Conservation (phyloP, 2,329 filamentous ascomycete genomes). For the Beauveria caledonica region DNA sequence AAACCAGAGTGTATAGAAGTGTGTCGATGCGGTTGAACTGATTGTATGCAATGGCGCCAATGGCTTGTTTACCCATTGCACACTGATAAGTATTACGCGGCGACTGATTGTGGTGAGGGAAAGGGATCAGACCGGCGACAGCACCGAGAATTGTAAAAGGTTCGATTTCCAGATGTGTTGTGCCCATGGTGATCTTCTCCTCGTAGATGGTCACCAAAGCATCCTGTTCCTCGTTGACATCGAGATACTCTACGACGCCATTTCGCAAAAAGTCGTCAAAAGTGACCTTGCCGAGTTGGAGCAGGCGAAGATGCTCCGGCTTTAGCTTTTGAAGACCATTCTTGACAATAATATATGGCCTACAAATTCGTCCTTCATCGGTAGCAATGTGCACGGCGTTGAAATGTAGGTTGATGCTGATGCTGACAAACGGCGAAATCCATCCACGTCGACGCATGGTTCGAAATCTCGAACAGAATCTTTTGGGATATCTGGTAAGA, state of each 20-base stretch:
- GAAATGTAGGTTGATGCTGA: conserved; percentile 91
- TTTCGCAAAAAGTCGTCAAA: conserved; percentile 92
- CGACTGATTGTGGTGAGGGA: conserved; percentile 98
- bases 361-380: conserved; percentile 92
- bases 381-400: conserved; percentile 90
- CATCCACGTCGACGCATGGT: conserved; percentile 80
- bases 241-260: conserved; percentile 90
- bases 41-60: conserved; percentile 95
- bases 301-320: conserved; percentile 65
- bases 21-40: conserved; percentile 97
- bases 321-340: conserved; percentile 76
- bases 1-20: conserved; percentile 91
- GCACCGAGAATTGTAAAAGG: conserved; percentile 95
- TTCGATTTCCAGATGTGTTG: conserved; percentile 94
- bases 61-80: conserved; percentile 99
- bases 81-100: conserved; percentile 98
- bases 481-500: conserved; percentile 75
- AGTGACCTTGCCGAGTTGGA: conserved; percentile 74
- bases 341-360: conserved; percentile 92
- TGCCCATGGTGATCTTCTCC: conserved; percentile 69
- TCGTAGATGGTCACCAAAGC: conserved; percentile 88
- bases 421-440: conserved; percentile 93
- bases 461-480: conserved; percentile 78
- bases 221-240: conserved; percentile 98
- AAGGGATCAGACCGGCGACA: conserved; percentile 92